Base-by-base conservation (phyloP, 176 grass and related monocot genomes). In the Miscanthus lutarioriparius region DNA sequence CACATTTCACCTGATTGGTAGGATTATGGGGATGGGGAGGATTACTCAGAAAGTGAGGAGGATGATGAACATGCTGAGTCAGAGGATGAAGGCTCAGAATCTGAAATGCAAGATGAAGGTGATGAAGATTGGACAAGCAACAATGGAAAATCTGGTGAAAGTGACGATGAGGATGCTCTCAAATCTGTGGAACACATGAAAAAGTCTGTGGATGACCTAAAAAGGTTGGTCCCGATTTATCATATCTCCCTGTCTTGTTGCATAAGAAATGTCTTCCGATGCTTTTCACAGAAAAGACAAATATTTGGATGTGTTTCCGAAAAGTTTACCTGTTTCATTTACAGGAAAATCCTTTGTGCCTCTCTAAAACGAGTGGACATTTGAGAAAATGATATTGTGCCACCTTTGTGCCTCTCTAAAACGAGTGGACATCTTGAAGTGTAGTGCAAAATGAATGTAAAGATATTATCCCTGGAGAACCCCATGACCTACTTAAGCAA, bases 41-140 rank as follows among this genome's bases (percentile, higher is more conserved):
- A 94, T 75, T 91, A 84, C 72, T 93, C 91, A 80, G 91, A 92
- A 85, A 85, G 77, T 23, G 93, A 94, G 64, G 92, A 76, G 17
- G 95, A 98, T 10, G 89, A 95, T 69, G 85, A 90, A 27, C 66
- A 90, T 90, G 90, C 67, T 12, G 90, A 92, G 74, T 95, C 90
- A 3, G 89, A 89, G 76, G 88, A 92, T 23, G 86, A 90, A 79
- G 84, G 87, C 7, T 97, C 87, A 28, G 93, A 93, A 62, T 94
- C 87, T 45, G 96, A 95, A 64, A 85, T 63, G 65, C 92, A 93
- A 75, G 92, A 89, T 58, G 90, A 84, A 63, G 82, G 88, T 32
- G 89, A 92, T 1, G 91, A 95, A 82, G 93, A 92, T 78, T 95
- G 91, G 92, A 83, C 89, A 74, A 94, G 88, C 37, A 93, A 81